These are phyloP conservation scores for Aspergillus sp. DNA, from an alignment of 2,329 filamentous ascomycete species.

Conservation along the genomic window DNA sequence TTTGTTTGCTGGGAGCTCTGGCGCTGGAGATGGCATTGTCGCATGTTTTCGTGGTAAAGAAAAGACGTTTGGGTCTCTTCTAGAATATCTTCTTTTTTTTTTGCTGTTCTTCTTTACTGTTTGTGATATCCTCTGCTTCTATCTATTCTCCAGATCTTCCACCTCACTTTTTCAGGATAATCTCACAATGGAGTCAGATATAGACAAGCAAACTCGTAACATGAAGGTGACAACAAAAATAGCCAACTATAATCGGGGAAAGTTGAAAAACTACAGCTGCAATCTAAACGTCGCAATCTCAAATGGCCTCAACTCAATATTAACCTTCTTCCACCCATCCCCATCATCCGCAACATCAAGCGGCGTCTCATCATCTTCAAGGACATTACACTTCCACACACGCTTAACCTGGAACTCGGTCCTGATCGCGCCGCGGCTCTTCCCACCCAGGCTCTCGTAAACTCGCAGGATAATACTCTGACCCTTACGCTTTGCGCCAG, in stretches of 20 bases:
- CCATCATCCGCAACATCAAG: conserved; percentile 47
- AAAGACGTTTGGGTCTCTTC: background rate
- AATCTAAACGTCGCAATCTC: conserved; percentile 82
- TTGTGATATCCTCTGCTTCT: background rate
- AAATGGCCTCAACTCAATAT: conserved; percentile 72
- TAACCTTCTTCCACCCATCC: conserved; percentile 46
- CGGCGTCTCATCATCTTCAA: conserved; percentile 82
- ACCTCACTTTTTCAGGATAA: background rate
- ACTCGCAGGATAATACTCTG: conserved; percentile 79
- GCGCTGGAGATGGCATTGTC: background rate
- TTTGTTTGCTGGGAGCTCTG: background rate
- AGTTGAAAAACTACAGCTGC: conserved; percentile 46
- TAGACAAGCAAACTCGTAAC: background rate
- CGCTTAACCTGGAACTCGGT: conserved; percentile 70
- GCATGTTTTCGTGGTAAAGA: background rate
- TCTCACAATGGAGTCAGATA: background rate
- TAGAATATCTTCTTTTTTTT: background rate
- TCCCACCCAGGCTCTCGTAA: conserved; percentile 86
- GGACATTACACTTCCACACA: conserved; percentile 78
- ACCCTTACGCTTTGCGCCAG: conserved; percentile 59
- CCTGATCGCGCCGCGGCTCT: conserved; percentile 67
- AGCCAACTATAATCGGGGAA: background rate
- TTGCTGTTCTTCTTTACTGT: background rate
- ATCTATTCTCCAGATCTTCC: background rate
- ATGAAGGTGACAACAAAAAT: background rate